Conservation (phyloP, 768 basidiomycete genomes). For the Russula compacta region DNA sequence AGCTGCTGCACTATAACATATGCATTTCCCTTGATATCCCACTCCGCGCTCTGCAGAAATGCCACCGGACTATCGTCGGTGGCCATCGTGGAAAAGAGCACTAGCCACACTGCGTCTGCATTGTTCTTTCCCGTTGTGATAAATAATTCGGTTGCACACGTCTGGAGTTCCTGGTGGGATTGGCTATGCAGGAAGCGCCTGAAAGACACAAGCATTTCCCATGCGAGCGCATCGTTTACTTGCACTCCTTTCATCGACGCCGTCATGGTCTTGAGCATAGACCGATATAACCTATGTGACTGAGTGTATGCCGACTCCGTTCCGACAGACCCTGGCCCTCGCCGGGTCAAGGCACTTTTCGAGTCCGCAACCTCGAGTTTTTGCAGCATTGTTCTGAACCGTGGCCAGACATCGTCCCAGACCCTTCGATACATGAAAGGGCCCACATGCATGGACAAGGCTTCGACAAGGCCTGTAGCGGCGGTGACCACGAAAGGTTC, state of each 20-base stretch:
- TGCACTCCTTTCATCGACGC: conserved; percentile 58
- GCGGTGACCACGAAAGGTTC: conserved; percentile 77
- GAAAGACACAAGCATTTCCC: conserved; percentile 74
- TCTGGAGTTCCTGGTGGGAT: conserved; percentile 69
- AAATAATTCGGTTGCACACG: conserved; percentile 57
- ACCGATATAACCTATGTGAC: conserved; percentile 72
- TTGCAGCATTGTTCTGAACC: conserved; percentile 52
- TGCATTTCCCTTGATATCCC: conserved; percentile 49
- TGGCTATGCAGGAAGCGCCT: conserved; percentile 63
- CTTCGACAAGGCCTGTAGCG: conserved; percentile 64
- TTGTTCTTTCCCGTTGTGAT: conserved; percentile 49
- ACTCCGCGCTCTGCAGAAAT: conserved; percentile 47
- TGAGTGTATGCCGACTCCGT: conserved; percentile 70
- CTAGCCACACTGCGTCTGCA: conserved; percentile 80
- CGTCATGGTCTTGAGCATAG: conserved; percentile 66
- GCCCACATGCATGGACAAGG: conserved; percentile 61
- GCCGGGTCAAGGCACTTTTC: conserved; percentile 54
- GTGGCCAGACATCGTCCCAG: conserved; percentile 93
- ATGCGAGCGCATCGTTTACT: conserved; percentile 58
- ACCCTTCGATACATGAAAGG: conserved; percentile 79
- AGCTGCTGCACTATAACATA: conserved; percentile 17
- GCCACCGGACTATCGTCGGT: conserved; percentile 32
- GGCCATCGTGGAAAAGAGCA: conserved; percentile 46
- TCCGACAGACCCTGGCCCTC: conserved; percentile 42
- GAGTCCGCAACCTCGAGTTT: conserved; percentile 56